Percentiles rank a stretch among this genome's conserved stretches.
Conservation (phyloP, 495 filamentous ascomycete genomes). For the Aspergillus mulundensis region DNA sequence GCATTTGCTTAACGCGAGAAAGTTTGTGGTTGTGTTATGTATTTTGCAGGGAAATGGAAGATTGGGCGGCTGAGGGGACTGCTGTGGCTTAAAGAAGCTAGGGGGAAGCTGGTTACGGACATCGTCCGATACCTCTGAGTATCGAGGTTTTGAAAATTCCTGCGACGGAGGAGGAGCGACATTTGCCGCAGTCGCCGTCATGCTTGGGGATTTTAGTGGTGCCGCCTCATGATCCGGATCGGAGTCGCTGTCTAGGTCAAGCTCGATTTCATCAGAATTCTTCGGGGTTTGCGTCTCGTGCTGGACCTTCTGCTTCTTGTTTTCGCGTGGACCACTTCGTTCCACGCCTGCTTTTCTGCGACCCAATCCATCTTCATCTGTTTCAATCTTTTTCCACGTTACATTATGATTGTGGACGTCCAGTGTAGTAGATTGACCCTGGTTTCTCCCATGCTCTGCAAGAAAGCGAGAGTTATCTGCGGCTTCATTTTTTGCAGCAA, state of each 20-base stretch:
- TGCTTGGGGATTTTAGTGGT: neutral
- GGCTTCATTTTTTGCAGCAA: conserved; percentile 27
- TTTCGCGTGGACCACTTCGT: conserved; percentile 7
- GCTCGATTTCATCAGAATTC: conserved; percentile 50
- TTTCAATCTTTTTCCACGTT: conserved; percentile 26
- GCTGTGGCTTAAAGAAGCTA: conserved; percentile 50
- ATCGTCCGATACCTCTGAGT: conserved; percentile 31
- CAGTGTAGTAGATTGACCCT: neutral
- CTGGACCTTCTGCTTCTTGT: conserved; percentile 25
- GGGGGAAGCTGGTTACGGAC: conserved; percentile 64
- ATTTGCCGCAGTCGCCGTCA: conserved; percentile 17
- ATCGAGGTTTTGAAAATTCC: too few species aligned
- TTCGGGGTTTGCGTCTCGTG: conserved; percentile 19
- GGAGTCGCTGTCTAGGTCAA: conserved; percentile 52
- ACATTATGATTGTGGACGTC: conserved; percentile 21
- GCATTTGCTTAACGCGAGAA: conserved; percentile 83
- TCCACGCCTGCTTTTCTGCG: conserved; percentile 17
- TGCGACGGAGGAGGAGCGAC: too few species aligned
- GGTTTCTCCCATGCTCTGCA: conserved; percentile 11
- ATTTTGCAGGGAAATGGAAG: conserved; percentile 49
- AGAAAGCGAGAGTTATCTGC: conserved; percentile 23
- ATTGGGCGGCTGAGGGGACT: conserved; percentile 17
- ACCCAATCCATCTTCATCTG: conserved; percentile 18
- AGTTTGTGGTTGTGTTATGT: conserved; percentile 70
- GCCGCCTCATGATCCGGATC: conserved; percentile 12